Evolutionary conservation across 129 eudicot species (phyloP).

Genomic region (Tagetes erecta): DNA sequence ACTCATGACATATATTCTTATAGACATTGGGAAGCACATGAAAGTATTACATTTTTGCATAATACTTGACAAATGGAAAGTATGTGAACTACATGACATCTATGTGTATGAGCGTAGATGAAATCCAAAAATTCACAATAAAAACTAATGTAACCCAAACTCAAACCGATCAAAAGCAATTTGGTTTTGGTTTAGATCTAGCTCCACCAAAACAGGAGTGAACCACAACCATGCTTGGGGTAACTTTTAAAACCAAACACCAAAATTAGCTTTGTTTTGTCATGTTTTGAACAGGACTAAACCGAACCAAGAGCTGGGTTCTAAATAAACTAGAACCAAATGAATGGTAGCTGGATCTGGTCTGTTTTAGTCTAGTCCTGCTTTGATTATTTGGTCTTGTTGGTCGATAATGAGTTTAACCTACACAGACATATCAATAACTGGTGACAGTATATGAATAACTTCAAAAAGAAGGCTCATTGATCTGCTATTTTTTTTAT

Average conservation of each 20-base stretch:
- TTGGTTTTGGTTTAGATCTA: slow-evolving; percentile 2
- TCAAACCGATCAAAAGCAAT: neutral
- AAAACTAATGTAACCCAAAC: neutral
- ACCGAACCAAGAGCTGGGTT: neutral
- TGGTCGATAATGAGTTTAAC: neutral
- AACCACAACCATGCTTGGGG: neutral
- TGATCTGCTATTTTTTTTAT: neutral
- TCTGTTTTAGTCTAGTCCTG: neutral
- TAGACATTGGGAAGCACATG: slow-evolving; percentile 9
- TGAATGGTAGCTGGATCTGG: neutral
- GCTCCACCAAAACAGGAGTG: neutral
- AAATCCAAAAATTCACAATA: neutral
- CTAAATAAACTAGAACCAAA: neutral
- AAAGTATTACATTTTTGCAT: neutral
- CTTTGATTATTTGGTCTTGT: neutral
- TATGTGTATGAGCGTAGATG: neutral
- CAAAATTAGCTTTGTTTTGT: neutral
- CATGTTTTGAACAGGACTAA: neutral
- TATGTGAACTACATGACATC: neutral
- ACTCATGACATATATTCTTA: neutral
- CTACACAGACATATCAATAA: neutral
- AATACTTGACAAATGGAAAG: slow-evolving; percentile 8
- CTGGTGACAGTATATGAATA: neutral
- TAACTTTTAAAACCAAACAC: neutral
- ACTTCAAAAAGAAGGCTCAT: neutral